These are phyloP conservation scores for Infundibulicybe gibba DNA, from an alignment of 768 basidiomycete genomes.

Conservation along the genomic window DNA sequence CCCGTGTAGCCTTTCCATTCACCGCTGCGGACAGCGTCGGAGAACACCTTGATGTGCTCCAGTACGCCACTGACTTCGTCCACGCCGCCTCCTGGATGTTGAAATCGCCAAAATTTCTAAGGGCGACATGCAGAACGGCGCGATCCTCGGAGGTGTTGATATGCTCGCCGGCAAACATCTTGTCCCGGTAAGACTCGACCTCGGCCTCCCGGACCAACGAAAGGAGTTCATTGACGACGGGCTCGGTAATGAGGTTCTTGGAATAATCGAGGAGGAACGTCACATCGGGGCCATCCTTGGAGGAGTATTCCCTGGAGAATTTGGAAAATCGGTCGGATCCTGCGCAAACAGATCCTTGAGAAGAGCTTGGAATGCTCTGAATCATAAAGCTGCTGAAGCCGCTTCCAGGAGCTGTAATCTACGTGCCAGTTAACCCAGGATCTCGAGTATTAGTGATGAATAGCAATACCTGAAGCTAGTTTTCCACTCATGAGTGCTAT, in stretches of 20 bases:
- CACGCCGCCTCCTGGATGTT: slow-evolving; percentile 72
- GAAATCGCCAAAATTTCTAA: slow-evolving; percentile 79
- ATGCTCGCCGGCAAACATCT: slow-evolving; percentile 94
- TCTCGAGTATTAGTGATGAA: neutral
- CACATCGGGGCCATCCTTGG: slow-evolving; percentile 59
- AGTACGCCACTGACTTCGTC: slow-evolving; percentile 82
- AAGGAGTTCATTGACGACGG: slow-evolving; percentile 76
- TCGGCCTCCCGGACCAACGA: slow-evolving; percentile 81
- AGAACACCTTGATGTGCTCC: slow-evolving; percentile 89
- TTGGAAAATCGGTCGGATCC: slow-evolving; percentile 86
- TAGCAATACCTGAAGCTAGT: slow-evolving; percentile 49
- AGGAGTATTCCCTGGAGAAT: slow-evolving; percentile 76
- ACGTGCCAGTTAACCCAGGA: slow-evolving; percentile 4
- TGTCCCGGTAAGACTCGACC: slow-evolving; percentile 81
- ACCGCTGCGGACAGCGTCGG: slow-evolving; percentile 79
- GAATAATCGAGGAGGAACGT: slow-evolving; percentile 94
- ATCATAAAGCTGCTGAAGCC: slow-evolving; percentile 83
- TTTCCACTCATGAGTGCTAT: slow-evolving; percentile 52
- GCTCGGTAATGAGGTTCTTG: slow-evolving; percentile 91
- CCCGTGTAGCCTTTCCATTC: slow-evolving; percentile 98
- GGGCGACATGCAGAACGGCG: slow-evolving; percentile 92
- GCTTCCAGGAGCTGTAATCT: slow-evolving; percentile 92
- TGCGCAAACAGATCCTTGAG: slow-evolving; percentile 91
- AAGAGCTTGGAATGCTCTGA: slow-evolving; percentile 66
- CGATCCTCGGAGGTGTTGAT: slow-evolving; percentile 99